Conservation (phyloP, 2,329 filamentous ascomycete species). For the Sordariomycetes sp. region DNA sequence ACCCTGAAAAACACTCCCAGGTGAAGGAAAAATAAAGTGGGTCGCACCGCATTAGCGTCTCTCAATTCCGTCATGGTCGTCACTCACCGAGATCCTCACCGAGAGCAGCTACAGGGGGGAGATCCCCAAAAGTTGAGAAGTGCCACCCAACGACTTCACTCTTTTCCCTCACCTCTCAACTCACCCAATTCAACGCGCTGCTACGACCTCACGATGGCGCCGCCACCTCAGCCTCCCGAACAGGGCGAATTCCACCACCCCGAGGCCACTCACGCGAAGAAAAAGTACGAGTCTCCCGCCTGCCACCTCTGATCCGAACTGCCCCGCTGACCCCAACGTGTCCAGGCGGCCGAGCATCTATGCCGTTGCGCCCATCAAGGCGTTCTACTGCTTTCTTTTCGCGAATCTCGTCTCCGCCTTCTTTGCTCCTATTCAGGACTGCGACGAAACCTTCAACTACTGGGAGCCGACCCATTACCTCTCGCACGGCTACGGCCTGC, state of each 20-base stretch:
- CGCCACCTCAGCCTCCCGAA: slow-evolving; percentile 17
- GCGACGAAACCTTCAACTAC: slow-evolving; percentile 98
- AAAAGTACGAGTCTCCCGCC: slow-evolving; percentile 28
- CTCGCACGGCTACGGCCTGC: slow-evolving; percentile 81
- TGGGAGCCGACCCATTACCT: slow-evolving; percentile 97
- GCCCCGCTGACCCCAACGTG: not conserved
- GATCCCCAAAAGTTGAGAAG: slow-evolving; percentile 2
- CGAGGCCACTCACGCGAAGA: slow-evolving; percentile 38
- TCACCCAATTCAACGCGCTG: too few species aligned
- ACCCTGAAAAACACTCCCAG: not conserved
- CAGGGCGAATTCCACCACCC: slow-evolving; percentile 36
- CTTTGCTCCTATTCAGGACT: slow-evolving; percentile 90
- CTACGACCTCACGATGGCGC: too few species aligned
- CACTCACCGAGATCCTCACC: slow-evolving; percentile 1
- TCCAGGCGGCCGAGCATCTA: slow-evolving; percentile 43
- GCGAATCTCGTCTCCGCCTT: slow-evolving; percentile 69
- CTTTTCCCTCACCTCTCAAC: not conserved
- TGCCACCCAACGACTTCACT: not conserved
- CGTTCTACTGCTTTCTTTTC: slow-evolving; percentile 71
- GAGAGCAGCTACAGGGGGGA: not conserved
- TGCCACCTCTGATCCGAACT: not conserved
- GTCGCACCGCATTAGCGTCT: slow-evolving; percentile 1
- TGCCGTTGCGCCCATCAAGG: slow-evolving; percentile 60
- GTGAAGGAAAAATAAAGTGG: slow-evolving; percentile 4
- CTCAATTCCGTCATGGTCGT: too few species aligned